A percentile compares a stretch with the other conserved stretches of the same genome.
Evolutionary conservation across 2,329 filamentous ascomycete genomes (phyloP).

Genomic region (Ceratocystis diversiconidia): DNA sequence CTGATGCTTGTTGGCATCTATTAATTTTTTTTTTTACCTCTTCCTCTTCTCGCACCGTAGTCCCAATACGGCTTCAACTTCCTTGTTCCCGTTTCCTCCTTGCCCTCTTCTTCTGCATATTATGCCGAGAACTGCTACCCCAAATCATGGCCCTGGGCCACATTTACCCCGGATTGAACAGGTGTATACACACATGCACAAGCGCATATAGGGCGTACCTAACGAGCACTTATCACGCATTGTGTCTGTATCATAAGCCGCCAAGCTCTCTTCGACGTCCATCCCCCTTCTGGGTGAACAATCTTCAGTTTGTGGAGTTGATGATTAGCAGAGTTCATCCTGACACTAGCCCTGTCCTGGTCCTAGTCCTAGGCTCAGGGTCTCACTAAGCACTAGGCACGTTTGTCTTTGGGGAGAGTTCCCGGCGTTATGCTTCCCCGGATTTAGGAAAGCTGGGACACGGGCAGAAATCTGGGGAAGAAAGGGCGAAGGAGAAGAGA

Average conservation of each 20-base stretch:
- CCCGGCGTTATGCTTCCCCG: not conserved
- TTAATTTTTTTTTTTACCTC: not conserved
- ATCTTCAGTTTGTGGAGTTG: not conserved
- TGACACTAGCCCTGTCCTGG: not conserved
- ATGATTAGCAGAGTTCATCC: not conserved
- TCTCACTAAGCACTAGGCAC: not conserved
- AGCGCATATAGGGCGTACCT: not conserved
- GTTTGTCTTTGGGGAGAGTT: not conserved
- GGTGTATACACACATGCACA: not conserved
- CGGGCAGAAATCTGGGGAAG: not conserved
- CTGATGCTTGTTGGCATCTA: not conserved
- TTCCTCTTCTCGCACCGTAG: not conserved
- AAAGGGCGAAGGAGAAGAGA: too few relatives aligned
- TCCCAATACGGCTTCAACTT: not conserved
- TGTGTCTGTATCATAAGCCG: not conserved
- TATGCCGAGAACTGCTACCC: not conserved
- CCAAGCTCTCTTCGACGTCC: not conserved
- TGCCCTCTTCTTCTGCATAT: not conserved
- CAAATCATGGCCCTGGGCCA: not conserved
- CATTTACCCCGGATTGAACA: not conserved
- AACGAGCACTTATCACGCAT: not conserved
- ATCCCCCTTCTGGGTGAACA: not conserved
- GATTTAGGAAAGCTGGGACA: not conserved
- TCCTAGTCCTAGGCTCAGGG: not conserved
- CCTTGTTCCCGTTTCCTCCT: too few relatives aligned